phyloP scores from a whole-genome alignment of 306 rosid species.

The Dryas drummondii region DNA sequence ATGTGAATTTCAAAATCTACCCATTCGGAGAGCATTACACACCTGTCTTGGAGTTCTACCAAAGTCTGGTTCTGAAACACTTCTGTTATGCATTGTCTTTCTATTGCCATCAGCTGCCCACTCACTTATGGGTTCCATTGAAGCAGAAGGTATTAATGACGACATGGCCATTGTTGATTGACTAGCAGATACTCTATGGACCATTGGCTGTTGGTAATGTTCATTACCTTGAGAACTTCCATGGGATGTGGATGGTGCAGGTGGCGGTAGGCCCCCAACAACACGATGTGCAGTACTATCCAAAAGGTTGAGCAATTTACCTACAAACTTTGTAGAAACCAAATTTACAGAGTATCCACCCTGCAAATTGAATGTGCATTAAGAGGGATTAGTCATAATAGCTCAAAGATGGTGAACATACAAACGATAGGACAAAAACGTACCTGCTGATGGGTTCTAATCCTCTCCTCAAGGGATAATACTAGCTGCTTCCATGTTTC shows the following conservation, averaged over 20 bases:
- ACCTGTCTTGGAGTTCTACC: slow-evolving; percentile 86
- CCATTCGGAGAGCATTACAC: slow-evolving; percentile 24
- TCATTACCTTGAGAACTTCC: slow-evolving; percentile 52
- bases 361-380: slow-evolving; percentile 43
- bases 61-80: slow-evolving; percentile 93
- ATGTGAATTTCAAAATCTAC: not conserved
- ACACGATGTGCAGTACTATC: slow-evolving; percentile 93
- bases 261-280: slow-evolving; percentile 90
- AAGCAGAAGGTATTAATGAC: slow-evolving; percentile 77
- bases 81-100: slow-evolving; percentile 65
- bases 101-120: slow-evolving; percentile 58
- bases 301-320: slow-evolving; percentile 77
- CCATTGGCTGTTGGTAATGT: slow-evolving; percentile 47
- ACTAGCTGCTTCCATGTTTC: slow-evolving; percentile 83
- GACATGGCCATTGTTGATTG: slow-evolving; percentile 91
- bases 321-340: slow-evolving; percentile 76
- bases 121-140: slow-evolving; percentile 81
- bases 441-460: slow-evolving; percentile 86
- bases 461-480: slow-evolving; percentile 87
- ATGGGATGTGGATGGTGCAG: slow-evolving; percentile 62
- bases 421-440: slow-evolving; percentile 12
- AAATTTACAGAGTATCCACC: slow-evolving; percentile 82
- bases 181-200: slow-evolving; percentile 61
- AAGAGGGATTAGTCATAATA: slow-evolving; percentile 13
- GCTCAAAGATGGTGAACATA: slow-evolving; percentile 13